Evolutionary conservation across 1,284 basidiomycete genomes (phyloP).

Genomic region (Veloporphyrellus conicus): DNA sequence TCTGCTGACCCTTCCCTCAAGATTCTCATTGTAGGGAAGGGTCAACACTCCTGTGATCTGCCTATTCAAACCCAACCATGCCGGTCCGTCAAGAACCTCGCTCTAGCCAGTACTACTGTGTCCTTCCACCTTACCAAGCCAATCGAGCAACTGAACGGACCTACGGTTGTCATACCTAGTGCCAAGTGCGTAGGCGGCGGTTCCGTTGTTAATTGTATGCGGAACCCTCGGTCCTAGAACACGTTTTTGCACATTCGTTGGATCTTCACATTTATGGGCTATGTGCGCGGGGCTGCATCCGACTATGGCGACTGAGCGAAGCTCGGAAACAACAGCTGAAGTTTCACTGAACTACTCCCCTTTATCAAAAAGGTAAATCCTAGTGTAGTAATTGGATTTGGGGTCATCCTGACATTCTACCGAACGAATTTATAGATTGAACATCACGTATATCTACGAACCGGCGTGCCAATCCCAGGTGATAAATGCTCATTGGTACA

Average conservation of each 20-base stretch:
- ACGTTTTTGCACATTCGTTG: neutral
- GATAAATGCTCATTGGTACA: too few species aligned
- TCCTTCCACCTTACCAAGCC: slow-evolving; percentile 42
- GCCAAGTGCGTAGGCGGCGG: neutral
- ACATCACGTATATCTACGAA: too few species aligned
- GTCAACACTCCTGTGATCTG: slow-evolving; percentile 39
- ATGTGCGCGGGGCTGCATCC: slow-evolving; percentile 50
- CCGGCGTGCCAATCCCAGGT: too few species aligned
- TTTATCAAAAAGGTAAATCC: slow-evolving; percentile 44
- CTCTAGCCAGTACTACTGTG: slow-evolving; percentile 38
- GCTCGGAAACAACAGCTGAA: slow-evolving; percentile 53
- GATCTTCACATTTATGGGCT: slow-evolving; percentile 43
- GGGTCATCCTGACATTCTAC: neutral
- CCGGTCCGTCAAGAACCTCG: slow-evolving; percentile 39
- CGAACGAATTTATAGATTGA: slow-evolving; percentile 38
- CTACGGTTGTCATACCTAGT: slow-evolving; percentile 38
- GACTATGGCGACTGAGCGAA: slow-evolving; percentile 57
- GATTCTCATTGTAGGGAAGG: slow-evolving; percentile 46
- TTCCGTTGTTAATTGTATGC: slow-evolving; percentile 41
- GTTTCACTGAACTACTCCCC: slow-evolving; percentile 41
- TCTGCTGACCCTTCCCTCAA: slow-evolving; percentile 38
- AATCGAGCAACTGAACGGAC: slow-evolving; percentile 42
- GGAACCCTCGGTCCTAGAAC: neutral
- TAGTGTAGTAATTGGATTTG: neutral
- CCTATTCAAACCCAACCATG: neutral